Evolutionary conservation across 2,329 filamentous ascomycete species (phyloP).

Genomic region (Penicillium freii): DNA sequence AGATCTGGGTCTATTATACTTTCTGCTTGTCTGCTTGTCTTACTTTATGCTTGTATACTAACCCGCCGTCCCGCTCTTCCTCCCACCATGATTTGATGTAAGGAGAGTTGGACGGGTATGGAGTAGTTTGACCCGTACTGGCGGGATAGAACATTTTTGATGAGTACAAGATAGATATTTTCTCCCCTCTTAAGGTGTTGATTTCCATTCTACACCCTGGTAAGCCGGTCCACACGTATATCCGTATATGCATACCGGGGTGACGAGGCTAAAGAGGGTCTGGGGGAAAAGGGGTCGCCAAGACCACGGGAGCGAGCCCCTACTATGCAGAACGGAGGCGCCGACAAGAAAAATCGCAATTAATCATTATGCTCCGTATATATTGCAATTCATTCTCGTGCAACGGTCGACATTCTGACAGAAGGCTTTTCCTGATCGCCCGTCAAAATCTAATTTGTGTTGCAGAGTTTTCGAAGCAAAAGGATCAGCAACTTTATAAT

Average conservation of each 20-base stretch:
- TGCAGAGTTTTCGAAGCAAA: not conserved
- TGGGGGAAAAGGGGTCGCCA: constrained; percentile 1
- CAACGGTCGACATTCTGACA: not conserved
- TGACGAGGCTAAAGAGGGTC: not conserved
- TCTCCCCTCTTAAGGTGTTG: too few species aligned
- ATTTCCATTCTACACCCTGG: not conserved
- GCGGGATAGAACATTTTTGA: not conserved
- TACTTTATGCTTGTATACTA: not conserved
- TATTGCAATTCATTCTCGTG: not conserved
- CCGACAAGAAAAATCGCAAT: not conserved
- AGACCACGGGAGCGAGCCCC: not conserved
- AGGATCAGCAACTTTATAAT: not conserved
- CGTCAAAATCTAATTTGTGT: not conserved
- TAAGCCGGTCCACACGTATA: not conserved
- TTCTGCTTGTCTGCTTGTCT: not conserved
- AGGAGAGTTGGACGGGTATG: not conserved
- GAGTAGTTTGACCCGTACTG: not conserved
- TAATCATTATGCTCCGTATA: not conserved
- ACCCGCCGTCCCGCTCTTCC: not conserved
- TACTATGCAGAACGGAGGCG: constrained; percentile 4
- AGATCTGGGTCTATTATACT: not conserved
- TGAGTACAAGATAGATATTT: not conserved
- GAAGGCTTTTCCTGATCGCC: not conserved
- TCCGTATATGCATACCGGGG: not conserved
- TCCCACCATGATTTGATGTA: not conserved